Evolutionary conservation across 2,329 filamentous ascomycete species (phyloP), one percentile per base, ranked within the genome.

Genomic region (Epichloe coenophiala): DNA sequence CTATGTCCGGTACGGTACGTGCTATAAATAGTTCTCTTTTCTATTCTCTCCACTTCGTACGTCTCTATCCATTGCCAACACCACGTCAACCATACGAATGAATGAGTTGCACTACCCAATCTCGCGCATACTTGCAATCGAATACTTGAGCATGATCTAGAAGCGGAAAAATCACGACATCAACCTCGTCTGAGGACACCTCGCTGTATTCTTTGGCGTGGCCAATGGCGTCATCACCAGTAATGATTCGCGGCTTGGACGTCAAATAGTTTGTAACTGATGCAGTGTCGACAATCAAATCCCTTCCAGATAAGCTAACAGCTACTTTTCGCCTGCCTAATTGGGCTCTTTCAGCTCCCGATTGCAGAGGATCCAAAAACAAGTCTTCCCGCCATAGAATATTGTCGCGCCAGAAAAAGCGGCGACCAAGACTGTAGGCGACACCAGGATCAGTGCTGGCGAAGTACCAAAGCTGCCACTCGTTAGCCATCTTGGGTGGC

Each of bases 361-460:
- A 41, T 9, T 8, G 21, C 2, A 5, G 15, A 35, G 27, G 19
- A 19, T 49, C 53, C 0, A 43, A 52, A 37, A 73, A 55, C 44
- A 86, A 62, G 54, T 85, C 80, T 45, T 86, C 79, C 56, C 78
- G 80, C 83, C 84, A 88, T 7, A 85, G 65, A 39, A 84, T 78
- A 55, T 83, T 86, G 56, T 86, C 74, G 27, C 72, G 72, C 84
- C 84, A 88, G 65, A 85, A 86, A 65, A 88, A 86, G 57, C 81
- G 74, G 3, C 83, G 69, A 0, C 75, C 77, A 1, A 88, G 68
- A 9, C 77, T 80, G 51, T 83, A 74, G 9, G 83, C 76, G 2
- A 85, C 79, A 2, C 80, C 80, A 31, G 80, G 77, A 56, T 88
- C 84, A 49, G 74, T 81, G 43, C 75, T 78, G 5, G 80, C 84